phyloP scores from a whole-genome alignment of 1,139 yeast genomes.

The Debaryomycetaceae sp. region DNA sequence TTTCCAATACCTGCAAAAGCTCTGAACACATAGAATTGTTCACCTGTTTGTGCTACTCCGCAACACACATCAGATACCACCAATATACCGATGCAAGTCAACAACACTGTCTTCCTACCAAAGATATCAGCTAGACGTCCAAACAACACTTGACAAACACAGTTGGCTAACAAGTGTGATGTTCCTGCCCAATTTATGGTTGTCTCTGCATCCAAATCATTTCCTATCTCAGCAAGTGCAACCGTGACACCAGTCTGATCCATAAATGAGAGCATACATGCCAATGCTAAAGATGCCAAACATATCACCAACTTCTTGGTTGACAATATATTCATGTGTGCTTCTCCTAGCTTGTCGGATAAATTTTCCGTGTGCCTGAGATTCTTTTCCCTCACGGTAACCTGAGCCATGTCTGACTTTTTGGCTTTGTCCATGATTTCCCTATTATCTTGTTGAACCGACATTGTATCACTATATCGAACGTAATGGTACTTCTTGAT shows the following conservation, averaged over 20 bases:
- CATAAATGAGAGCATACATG: constrained; percentile 25
- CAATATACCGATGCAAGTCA: constrained; percentile 28
- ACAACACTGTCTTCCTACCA: constrained; percentile 38
- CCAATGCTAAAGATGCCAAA: constrained; percentile 24
- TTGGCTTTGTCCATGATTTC: not conserved
- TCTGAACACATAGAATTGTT: constrained; percentile 39
- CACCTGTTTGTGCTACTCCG: constrained; percentile 38
- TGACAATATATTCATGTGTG: constrained; percentile 34
- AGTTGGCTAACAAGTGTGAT: constrained; percentile 42
- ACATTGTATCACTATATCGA: not conserved
- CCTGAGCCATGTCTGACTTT: not conserved
- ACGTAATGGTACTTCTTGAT: not conserved
- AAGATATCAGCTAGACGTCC: constrained; percentile 44
- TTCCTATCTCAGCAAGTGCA: constrained; percentile 33
- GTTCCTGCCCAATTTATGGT: constrained; percentile 54
- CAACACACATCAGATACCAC: constrained; percentile 39
- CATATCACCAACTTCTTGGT: constrained; percentile 26
- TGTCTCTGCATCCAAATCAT: constrained; percentile 32
- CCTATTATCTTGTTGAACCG: not conserved
- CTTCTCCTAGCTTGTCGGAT: constrained; percentile 26
- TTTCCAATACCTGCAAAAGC: constrained; percentile 46
- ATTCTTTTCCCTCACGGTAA: not conserved
- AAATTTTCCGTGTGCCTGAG: not conserved
- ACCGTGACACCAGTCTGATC: constrained; percentile 46
- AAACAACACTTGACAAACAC: constrained; percentile 43